Base-by-base conservation (phyloP, 495 filamentous ascomycete species). In the Niebla homalea region DNA sequence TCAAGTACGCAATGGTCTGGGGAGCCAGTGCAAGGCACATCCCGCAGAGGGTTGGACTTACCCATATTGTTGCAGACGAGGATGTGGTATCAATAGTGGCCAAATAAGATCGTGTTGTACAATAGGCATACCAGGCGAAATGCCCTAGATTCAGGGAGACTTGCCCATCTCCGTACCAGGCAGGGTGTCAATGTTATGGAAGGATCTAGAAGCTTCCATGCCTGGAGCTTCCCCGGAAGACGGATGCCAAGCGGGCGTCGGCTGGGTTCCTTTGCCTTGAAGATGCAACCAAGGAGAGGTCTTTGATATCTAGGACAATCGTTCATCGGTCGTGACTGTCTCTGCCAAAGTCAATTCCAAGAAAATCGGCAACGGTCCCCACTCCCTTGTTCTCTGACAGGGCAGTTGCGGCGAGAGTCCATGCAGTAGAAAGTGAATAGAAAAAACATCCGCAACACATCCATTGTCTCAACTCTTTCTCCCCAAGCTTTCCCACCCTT, bases 1-100 rank as follows among this genome's bases (percentile, higher is more conserved):
- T 97, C 71, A 99, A 97, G 70, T 97, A 96, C 70, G 93, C 93
- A 1, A 65, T 97, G 58, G 93, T 99, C 2, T 99, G 93, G 93
- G 93, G 93, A 19, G 87, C 87, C 11, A 96, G 89, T 67, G 92
- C 92, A 19, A 73, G 87, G 57, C 93, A 99, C 75, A 74, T 95
- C 14, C 92, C 93, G 14, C 93, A 99, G 68, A 75, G 93, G 40
- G 90, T 96, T 26, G 93, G 93, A 2, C 65, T 99, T 61, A 71
- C 76, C 8, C 93, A 99, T 76, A 55, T 77, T 37, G 89, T 99
- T 50, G 73, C 83, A 2, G 93, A 99, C 60, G 93, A 96, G 69
- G 93, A 99, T 72, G 93, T 99, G 42, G 88, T 99, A 50, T 89
- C 85, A 56, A 95, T 99, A 63, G 85, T 96, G n/a, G 84, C 81